phyloP scores from a whole-genome alignment of 108 stramenopile genomes.

The Nitzschia sp. region DNA sequence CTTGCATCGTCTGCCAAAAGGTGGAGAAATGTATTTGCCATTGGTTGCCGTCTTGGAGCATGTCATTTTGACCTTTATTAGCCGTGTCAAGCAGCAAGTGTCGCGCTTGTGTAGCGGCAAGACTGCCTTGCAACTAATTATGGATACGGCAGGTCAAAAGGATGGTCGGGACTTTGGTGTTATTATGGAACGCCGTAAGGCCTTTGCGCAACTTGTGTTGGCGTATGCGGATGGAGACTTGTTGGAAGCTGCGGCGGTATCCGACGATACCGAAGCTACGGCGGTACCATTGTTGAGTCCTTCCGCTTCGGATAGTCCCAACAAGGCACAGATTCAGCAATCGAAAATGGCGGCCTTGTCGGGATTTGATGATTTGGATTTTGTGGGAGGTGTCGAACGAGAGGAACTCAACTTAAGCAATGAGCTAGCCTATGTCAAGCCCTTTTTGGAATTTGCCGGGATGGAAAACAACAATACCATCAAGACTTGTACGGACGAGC shows the following conservation, averaged over 20 bases:
- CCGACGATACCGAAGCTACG: conserved; percentile 42
- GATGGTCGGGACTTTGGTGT: conserved; percentile 36
- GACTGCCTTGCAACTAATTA: conserved; percentile 61
- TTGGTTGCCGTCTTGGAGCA: conserved; percentile 86
- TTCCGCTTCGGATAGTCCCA: conserved; percentile 63
- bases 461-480: conserved; percentile 48
- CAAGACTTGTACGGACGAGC: conserved; percentile 71
- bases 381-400: conserved; percentile 58
- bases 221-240: conserved; percentile 78
- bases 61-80: conserved; percentile 85
- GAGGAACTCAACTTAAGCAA: conserved; percentile 54
- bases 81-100: conserved; percentile 80
- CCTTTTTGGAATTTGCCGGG: conserved; percentile 67
- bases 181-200: conserved; percentile 71
- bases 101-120: conserved; percentile 63
- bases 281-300: conserved; percentile 53
- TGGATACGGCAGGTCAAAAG: conserved; percentile 51
- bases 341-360: conserved; percentile 21
- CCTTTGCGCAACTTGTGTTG: conserved; percentile 64
- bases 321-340: conserved; percentile 27
- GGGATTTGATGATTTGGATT: conserved; percentile 44
- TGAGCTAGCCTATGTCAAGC: conserved; percentile 62
- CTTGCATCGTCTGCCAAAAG: conserved; percentile 79
- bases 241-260: conserved; percentile 33
- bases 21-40: conserved; percentile 84